These are phyloP conservation scores for Rhizophagus clarus DNA, from an alignment of 192 early-diverging fungal species.

Conservation along the genomic window DNA sequence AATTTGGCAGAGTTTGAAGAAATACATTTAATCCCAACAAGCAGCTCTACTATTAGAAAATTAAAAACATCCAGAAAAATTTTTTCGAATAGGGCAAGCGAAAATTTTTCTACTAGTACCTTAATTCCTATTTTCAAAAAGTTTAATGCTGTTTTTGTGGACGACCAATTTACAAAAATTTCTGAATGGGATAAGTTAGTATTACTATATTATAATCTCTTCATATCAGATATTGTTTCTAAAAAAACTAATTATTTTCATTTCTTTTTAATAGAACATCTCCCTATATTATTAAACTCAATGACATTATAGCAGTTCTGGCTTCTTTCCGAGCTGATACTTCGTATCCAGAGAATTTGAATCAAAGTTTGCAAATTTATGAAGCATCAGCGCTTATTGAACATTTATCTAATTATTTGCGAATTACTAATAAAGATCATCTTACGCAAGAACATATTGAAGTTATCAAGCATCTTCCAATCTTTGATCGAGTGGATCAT, in stretches of 20 bases:
- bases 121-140: not conserved
- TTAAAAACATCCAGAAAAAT: not conserved
- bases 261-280: not conserved
- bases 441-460: not conserved
- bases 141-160: slow-evolving; percentile 5
- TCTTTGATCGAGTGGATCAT: not conserved
- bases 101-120: not conserved
- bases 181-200: not conserved
- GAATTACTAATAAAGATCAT: no score
- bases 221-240: not conserved
- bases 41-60: not conserved
- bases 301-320: not conserved
- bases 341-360: not conserved
- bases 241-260: not conserved
- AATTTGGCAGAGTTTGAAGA: not conserved
- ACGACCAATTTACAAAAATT: not conserved
- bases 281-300: not conserved
- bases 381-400: slow-evolving; percentile 1
- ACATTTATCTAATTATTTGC: not conserved
- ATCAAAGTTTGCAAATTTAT: not conserved
- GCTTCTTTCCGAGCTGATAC: not conserved
- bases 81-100: not conserved
- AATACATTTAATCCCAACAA: slow-evolving; percentile 14
- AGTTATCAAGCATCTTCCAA: slow-evolving; percentile 15
- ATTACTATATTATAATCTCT: not conserved